These are phyloP conservation scores for Waltergamsia citrina DNA, from an alignment of 2,329 filamentous ascomycete genomes.

Conservation along the genomic window DNA sequence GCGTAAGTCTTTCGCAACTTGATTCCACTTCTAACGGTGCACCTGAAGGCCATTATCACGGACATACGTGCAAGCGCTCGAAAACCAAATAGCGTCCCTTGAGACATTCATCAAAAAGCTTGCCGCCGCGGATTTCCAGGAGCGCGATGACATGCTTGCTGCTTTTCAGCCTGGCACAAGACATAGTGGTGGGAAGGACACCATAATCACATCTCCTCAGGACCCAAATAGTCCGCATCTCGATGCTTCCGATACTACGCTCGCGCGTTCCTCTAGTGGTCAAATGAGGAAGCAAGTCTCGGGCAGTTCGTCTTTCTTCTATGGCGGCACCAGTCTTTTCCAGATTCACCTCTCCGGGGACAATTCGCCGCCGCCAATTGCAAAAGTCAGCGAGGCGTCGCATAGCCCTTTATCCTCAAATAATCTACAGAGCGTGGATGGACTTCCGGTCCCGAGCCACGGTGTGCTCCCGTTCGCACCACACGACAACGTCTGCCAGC, in stretches of 20 bases:
- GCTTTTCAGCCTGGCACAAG: constrained; percentile 3
- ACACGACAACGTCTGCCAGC: constrained; percentile 31
- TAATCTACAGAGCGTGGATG: constrained; percentile 7
- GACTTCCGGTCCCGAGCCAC: no score
- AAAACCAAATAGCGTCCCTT: constrained; percentile 34
- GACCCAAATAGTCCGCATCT: background rate
- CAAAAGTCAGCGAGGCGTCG: background rate
- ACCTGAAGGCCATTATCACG: constrained; percentile 13
- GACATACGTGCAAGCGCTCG: constrained; percentile 35
- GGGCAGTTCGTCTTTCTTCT: constrained; percentile 33
- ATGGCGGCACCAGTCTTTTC: constrained; percentile 36
- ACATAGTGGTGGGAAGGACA: no score
- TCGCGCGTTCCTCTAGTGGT: constrained; percentile 20
- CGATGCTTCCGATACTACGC: constrained; percentile 11
- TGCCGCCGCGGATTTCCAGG: constrained; percentile 24
- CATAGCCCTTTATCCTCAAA: background rate
- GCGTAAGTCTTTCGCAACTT: constrained; percentile 2
- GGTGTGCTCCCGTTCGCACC: no score
- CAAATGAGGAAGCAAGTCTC: constrained; percentile 27
- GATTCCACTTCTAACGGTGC: no score
- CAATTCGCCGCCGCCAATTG: constrained; percentile 4
- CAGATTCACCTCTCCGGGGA: constrained; percentile 21
- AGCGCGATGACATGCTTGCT: constrained; percentile 29
- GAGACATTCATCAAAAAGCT: constrained; percentile 34
- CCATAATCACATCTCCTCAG: constrained; percentile 7